phyloP scores from a whole-genome alignment of 176 grass and related monocot genomes.

The Leersia perrieri region DNA sequence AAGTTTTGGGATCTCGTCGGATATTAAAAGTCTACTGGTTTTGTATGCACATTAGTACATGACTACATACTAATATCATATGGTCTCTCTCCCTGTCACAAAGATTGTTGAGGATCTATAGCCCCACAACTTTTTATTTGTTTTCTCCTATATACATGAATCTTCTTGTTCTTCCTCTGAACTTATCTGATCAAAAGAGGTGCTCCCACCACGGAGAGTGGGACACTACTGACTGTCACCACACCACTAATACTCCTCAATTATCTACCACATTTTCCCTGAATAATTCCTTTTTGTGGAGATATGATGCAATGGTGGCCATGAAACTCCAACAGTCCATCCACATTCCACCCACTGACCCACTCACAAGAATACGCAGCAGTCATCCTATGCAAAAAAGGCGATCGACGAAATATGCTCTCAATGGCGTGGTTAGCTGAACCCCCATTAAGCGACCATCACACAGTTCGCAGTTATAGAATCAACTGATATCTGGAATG shows the following conservation, averaged over 20 bases:
- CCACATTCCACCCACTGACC: slow-evolving; percentile 34
- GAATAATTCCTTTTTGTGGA: background rate
- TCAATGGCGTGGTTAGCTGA: background rate
- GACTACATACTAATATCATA: background rate
- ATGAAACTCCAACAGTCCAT: slow-evolving; percentile 14
- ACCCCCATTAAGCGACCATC: background rate
- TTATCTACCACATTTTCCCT: background rate
- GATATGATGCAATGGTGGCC: background rate
- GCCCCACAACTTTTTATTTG: background rate
- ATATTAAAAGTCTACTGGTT: slow-evolving; percentile 20
- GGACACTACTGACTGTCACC: slow-evolving; percentile 23
- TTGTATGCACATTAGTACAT: background rate
- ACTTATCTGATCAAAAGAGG: slow-evolving; percentile 32
- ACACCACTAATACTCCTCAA: background rate
- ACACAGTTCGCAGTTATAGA: background rate
- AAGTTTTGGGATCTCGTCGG: slow-evolving; percentile 12
- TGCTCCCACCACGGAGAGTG: slow-evolving; percentile 28
- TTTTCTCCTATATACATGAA: background rate
- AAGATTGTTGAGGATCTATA: slow-evolving; percentile 19
- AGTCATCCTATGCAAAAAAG: background rate
- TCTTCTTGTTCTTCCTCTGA: background rate
- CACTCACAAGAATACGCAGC: background rate
- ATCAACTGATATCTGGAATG: background rate
- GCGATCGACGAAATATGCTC: background rate
- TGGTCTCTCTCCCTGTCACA: background rate